Conservation (phyloP, 176 grass and related monocot genomes). For the bread wheat (Triticum aestivum) region DNA sequence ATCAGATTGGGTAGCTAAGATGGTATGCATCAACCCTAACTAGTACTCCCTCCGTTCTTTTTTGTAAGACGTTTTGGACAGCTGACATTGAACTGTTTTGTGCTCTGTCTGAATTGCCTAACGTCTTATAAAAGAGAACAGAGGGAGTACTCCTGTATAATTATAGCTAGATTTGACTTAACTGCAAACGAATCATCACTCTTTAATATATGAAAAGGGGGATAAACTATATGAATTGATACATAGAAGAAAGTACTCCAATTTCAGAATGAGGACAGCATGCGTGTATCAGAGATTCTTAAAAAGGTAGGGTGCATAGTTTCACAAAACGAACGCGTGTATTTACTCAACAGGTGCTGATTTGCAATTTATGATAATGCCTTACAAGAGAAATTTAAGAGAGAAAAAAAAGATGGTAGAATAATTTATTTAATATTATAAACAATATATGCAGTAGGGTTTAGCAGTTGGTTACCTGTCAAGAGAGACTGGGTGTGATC, state of each 20-base stretch:
- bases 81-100: no score
- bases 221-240: not conserved
- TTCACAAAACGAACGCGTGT: not conserved
- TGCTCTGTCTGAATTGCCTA: no score
- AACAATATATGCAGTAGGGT: constrained; percentile 2
- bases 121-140: no score
- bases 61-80: no score
- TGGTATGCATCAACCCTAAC: not conserved
- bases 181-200: not conserved
- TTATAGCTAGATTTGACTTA: not conserved
- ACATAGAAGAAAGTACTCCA: not conserved
- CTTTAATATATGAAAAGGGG: not conserved
- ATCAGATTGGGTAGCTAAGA: not conserved
- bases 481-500: constrained; percentile 99
- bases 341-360: not conserved
- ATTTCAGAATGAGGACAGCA: not conserved
- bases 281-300: not conserved
- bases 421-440: not conserved
- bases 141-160: not conserved
- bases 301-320: not conserved
- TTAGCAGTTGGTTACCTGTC: constrained; percentile 61
- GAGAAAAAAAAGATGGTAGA: not conserved
- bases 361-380: not conserved
- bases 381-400: not conserved
- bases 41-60: not conserved